Conservation (phyloP, 2,329 filamentous ascomycete genomes). For the Seiridium unicorne region DNA sequence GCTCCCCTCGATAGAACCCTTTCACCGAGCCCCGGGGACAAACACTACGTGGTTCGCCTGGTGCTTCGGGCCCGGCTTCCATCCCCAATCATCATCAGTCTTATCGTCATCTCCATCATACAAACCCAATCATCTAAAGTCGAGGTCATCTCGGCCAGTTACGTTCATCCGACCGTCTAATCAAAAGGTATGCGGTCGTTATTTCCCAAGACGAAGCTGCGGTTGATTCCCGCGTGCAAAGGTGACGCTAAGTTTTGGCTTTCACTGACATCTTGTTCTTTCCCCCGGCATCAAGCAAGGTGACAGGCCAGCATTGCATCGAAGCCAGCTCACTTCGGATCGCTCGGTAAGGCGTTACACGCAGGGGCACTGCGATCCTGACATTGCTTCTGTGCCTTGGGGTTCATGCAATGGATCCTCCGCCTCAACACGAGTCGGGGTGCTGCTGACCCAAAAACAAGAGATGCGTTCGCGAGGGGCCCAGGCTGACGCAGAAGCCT, state of each 20-base stretch:
- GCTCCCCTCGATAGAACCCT: background rate
- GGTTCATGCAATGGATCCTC: background rate
- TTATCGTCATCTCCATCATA: too few relatives aligned
- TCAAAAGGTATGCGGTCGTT: too few relatives aligned
- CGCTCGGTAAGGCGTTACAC: background rate
- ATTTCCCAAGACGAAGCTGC: too few relatives aligned
- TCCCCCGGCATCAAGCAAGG: too few relatives aligned
- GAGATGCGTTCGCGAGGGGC: background rate
- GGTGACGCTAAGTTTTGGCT: too few relatives aligned
- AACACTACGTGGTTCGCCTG: background rate
- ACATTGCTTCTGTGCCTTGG: background rate
- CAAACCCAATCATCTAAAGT: too few relatives aligned
- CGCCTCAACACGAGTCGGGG: background rate
- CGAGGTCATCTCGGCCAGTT: too few relatives aligned
- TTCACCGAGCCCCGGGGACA: background rate
- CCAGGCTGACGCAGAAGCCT: background rate
- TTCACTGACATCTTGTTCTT: too few relatives aligned
- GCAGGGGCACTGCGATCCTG: background rate
- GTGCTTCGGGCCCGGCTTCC: background rate
- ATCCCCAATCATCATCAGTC: background rate
- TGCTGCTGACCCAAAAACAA: background rate
- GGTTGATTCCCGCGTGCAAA: too few relatives aligned
- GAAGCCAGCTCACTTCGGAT: too few relatives aligned
- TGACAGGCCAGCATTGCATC: too few relatives aligned
- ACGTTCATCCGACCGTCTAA: too few relatives aligned